These are phyloP conservation scores for Mortierella sp. DNA, from an alignment of 371 early-diverging fungal genomes.

Conservation along the genomic window DNA sequence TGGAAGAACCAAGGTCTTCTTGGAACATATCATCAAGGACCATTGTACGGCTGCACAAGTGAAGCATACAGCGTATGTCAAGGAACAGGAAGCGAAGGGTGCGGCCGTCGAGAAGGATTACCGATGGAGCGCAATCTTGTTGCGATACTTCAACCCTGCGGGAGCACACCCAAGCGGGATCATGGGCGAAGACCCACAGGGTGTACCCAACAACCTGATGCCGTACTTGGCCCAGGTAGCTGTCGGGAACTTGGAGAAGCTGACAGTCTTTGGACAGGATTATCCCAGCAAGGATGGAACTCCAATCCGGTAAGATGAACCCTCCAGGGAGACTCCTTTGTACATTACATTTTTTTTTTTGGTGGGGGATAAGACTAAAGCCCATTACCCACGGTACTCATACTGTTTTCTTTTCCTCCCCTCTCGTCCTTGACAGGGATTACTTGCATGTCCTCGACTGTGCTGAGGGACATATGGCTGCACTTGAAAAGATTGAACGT, in stretches of 20 bases:
- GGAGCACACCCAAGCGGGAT: constrained; percentile 87
- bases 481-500: constrained; percentile 73
- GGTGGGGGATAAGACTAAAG: too few species aligned
- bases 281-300: constrained; percentile 91
- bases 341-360: too few species aligned
- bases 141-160: constrained; percentile 94
- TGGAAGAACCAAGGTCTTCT: constrained; percentile 86
- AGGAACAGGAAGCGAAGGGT: constrained; percentile 15
- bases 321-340: not conserved
- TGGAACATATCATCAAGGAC: constrained; percentile 84
- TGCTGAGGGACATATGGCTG: constrained; percentile 87
- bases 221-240: constrained; percentile 87
- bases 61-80: constrained; percentile 32
- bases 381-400: too few species aligned
- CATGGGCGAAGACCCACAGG: constrained; percentile 88
- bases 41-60: constrained; percentile 62
- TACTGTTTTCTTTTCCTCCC: not conserved
- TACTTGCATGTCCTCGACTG: constrained; percentile 91
- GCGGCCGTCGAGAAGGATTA: constrained; percentile 22
- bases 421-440: constrained; percentile 60
- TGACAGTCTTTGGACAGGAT: constrained; percentile 86
- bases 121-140: constrained; percentile 76
- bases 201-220: constrained; percentile 88
- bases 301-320: constrained; percentile 71
- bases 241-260: constrained; percentile 74